Percentiles rank a stretch among this genome's conserved stretches.
Conservation (phyloP, 2,329 filamentous ascomycete genomes). For the Exophiala viscosa region DNA sequence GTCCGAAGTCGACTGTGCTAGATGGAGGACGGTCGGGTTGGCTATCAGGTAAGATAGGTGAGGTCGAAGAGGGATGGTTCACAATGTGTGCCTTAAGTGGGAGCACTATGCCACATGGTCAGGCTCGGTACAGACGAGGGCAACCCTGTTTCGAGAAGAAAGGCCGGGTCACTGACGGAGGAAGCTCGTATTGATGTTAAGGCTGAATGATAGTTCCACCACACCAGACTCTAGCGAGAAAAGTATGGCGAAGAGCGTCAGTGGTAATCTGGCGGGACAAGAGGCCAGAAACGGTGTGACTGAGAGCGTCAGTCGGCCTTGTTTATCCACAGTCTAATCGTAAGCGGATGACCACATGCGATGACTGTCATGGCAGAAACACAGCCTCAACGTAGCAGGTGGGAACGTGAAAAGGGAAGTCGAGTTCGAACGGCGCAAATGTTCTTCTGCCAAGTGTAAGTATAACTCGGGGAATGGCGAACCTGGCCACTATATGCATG, state of each 20-base stretch:
- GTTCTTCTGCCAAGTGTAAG: conserved; percentile 11
- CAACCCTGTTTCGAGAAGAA: conserved; percentile 4
- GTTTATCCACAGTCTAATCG: conserved; percentile 12
- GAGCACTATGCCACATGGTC: not conserved
- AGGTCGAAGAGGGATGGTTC: not conserved
- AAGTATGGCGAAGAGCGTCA: not conserved
- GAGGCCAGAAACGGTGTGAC: conserved; percentile 8
- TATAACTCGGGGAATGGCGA: conserved; percentile 15
- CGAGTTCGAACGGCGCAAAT: conserved; percentile 15
- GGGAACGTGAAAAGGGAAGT: not conserved
- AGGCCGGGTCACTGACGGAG: conserved; percentile 1
- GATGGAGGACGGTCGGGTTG: not conserved
- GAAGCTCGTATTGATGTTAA: conserved; percentile 19
- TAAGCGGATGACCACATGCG: conserved; percentile 11
- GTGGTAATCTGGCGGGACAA: not conserved
- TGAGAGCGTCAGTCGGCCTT: conserved; percentile 4
- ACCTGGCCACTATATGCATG: conserved; percentile 12
- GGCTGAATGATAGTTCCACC: conserved; percentile 17
- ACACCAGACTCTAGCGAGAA: conserved; percentile 8
- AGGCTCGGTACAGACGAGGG: not conserved
- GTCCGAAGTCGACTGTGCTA: not conserved
- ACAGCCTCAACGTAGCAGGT: conserved; percentile 2
- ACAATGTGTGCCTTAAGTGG: too few relatives aligned
- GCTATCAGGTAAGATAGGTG: not conserved
- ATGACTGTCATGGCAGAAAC: conserved; percentile 11